Evolutionary conservation across 2,329 filamentous ascomycete species (phyloP).

Genomic region (Alternaria angustiovoidea): DNA sequence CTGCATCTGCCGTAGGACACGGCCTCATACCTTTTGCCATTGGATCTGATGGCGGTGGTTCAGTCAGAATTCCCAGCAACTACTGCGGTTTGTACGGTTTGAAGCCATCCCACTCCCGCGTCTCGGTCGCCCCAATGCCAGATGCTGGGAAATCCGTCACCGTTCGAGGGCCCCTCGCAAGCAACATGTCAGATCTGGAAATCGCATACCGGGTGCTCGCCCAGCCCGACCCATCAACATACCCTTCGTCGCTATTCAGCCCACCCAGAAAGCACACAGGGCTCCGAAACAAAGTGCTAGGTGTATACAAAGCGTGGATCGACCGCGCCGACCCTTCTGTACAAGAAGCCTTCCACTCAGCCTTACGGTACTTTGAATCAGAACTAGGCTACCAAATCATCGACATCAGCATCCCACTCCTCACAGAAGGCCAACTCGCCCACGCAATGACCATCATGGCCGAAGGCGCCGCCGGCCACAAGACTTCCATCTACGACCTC

Average conservation of each 20-base stretch:
- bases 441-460: conserved; percentile 80
- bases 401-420: conserved; percentile 71
- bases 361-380: conserved; percentile 66
- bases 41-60: conserved; percentile 76
- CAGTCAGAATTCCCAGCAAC: conserved; percentile 74
- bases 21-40: conserved; percentile 79
- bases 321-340: conserved; percentile 72
- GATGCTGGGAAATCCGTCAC: conserved; percentile 69
- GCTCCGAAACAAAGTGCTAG: conserved; percentile 66
- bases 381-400: conserved; percentile 63
- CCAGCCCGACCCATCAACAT: conserved; percentile 71
- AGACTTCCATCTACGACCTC: conserved; percentile 63
- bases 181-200: conserved; percentile 78
- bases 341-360: conserved; percentile 65
- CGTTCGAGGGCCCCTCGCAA: conserved; percentile 78
- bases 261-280: conserved; percentile 58
- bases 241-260: conserved; percentile 69
- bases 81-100: conserved; percentile 85
- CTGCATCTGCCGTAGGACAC: conserved; percentile 72
- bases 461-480: conserved; percentile 67
- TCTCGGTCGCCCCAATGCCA: conserved; percentile 65
- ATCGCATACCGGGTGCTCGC: conserved; percentile 84
- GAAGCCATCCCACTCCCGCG: conserved; percentile 78
- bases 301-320: conserved; percentile 74
- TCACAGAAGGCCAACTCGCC: conserved; percentile 76